Evolutionary conservation across 176 grass and related monocot species (phyloP), one percentile per base, ranked within the genome.

Genomic region (Tillandsia leiboldiana): DNA sequence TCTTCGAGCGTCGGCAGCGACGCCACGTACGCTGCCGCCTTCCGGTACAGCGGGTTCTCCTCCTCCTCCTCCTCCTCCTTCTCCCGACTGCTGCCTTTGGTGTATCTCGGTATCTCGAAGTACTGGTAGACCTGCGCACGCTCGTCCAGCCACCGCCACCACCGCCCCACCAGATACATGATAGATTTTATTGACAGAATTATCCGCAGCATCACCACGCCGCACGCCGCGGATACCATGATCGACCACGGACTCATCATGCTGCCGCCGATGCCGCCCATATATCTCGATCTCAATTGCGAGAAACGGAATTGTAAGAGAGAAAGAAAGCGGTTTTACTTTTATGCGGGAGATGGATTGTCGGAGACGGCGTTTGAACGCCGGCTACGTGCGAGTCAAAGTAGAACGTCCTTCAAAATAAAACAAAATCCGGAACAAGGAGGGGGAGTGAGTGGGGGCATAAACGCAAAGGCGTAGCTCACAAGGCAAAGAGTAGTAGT

Each of bases 51-150:
- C 1, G 82, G 89, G 49, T 91, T 91, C 26, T 88, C 87, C 20
- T 48, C 33, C 33, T 42, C 33, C 33, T 42, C 33, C 33, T 8
- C 3, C 33, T 42, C 5, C 29, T 3, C 3, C 28, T n/a, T n/a
- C n/a, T 3, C 0, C 29, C 3, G 54, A 20, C 71, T 29, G 73
- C 73, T 49, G 0, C 10, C 49, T 13, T 79, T 51, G 8, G 17
- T 72, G 66, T 51, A 81, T n/a, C 83, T 83, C 0, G 85, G 83
- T 72, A 96, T 85, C 73, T 86, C 75, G 61, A 86, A 85, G 71
- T 80, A 80, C 69, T 96, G 88, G 78, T 91, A 96, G 61, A 49
- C 83, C 77, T 96, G 92, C 42, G 85, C 72, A 50, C 61, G 76
- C 51, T 91, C 88, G 74, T 88, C 92, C 33, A 73, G 28, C 78